phyloP scores from a whole-genome alignment of 441 rosid genomes.

The Croton setiger region DNA sequence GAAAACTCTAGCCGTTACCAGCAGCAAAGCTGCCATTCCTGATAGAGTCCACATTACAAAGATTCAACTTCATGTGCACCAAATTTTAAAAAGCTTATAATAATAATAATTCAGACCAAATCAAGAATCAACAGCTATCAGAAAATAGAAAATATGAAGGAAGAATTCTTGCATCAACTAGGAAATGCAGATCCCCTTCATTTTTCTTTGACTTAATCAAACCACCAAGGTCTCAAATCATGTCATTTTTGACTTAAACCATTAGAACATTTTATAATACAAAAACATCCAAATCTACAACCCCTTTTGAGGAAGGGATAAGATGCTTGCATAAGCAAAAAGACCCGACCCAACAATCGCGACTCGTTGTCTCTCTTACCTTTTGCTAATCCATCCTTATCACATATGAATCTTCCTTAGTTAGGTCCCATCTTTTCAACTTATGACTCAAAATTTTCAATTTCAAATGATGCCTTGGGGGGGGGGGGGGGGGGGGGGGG shows the following conservation, averaged over 20 bases:
- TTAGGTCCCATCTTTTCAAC: constrained; percentile 17
- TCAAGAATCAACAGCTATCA: background rate
- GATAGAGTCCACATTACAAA: constrained; percentile 8
- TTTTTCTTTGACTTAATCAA: constrained; percentile 22
- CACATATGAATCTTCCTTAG: constrained; percentile 6
- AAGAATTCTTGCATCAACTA: background rate
- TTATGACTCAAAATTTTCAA: background rate
- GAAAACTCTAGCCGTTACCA: constrained; percentile 12
- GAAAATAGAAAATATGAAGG: no score
- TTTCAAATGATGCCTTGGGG: background rate
- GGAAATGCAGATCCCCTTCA: constrained; percentile 3
- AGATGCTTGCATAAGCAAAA: constrained; percentile 26
- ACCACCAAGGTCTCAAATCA: constrained; percentile 15
- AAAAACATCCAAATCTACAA: constrained; percentile 17
- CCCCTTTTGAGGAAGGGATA: constrained; percentile 25
- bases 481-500: no score
- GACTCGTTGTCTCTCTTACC: background rate
- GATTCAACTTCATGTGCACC: constrained; percentile 19
- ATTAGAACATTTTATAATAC: constrained; percentile 6
- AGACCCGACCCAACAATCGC: constrained; percentile 1
- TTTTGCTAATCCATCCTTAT: constrained; percentile 9
- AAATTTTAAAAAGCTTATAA: background rate
- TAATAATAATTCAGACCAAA: background rate
- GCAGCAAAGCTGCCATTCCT: constrained; percentile 5
- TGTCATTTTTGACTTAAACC: constrained; percentile 13